These are phyloP conservation scores for Acorus gramineus DNA, from an alignment of 106 monocot species.

Conservation along the genomic window DNA sequence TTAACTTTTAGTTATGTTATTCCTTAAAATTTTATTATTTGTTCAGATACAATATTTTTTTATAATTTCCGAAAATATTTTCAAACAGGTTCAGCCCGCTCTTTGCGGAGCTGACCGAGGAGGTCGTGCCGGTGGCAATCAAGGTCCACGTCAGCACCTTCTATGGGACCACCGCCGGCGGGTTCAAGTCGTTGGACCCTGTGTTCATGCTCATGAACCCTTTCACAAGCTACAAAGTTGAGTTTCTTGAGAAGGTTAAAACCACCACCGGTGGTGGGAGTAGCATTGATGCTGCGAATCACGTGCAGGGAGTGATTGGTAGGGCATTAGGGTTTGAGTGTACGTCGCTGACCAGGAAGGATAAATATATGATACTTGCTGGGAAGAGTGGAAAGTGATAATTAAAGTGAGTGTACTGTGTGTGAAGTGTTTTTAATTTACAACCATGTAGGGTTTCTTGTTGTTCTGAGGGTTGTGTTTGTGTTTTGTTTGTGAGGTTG, in stretches of 20 bases:
- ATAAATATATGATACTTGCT: slow-evolving; percentile 49
- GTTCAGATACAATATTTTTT: too few species aligned
- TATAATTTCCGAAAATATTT: too few species aligned
- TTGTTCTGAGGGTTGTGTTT: too few species aligned
- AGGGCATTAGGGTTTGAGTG: slow-evolving; percentile 25
- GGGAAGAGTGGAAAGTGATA: slow-evolving; percentile 11
- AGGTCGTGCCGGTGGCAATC: slow-evolving; percentile 51
- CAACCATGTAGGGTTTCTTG: too few species aligned
- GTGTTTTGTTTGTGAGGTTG: too few species aligned
- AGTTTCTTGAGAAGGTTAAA: slow-evolving; percentile 28
- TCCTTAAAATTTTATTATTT: too few species aligned
- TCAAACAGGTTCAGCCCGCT: slow-evolving; percentile 47
- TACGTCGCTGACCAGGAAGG: slow-evolving; percentile 45
- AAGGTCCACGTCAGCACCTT: slow-evolving; percentile 31
- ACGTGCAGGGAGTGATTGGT: slow-evolving; percentile 32
- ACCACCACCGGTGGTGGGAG: not conserved
- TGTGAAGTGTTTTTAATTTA: too few species aligned
- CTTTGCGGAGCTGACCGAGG: slow-evolving; percentile 49
- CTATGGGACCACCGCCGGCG: slow-evolving; percentile 61
- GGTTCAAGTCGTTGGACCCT: slow-evolving; percentile 50
- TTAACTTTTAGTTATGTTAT: too few species aligned
- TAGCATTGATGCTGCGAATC: slow-evolving; percentile 28
- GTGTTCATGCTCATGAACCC: slow-evolving; percentile 65
- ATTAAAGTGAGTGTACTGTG: too few species aligned
- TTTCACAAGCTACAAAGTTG: slow-evolving; percentile 20